Conservation (phyloP, 371 early-diverging fungal genomes). For the Mucor irregularis region DNA sequence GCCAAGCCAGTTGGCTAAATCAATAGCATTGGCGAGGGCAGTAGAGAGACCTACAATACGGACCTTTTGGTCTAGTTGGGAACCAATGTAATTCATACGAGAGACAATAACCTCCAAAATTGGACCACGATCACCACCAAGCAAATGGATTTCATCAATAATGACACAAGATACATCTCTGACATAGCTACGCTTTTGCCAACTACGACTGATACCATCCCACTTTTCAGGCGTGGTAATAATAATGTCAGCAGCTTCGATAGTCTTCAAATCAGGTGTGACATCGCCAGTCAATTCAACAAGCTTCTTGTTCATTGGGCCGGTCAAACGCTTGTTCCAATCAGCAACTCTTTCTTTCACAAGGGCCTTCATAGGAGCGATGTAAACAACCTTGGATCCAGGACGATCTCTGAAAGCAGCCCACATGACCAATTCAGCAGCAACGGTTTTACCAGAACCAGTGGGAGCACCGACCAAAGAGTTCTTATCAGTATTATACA, state of each 20-base stretch:
- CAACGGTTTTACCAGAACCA: conserved; percentile 98
- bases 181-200: conserved; percentile 88
- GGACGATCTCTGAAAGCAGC: conserved; percentile 84
- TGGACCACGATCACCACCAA: conserved; percentile 97
- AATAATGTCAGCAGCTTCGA: conserved; percentile 92
- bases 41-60: conserved; percentile 98
- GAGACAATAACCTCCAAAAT: conserved; percentile 98
- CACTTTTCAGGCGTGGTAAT: conserved; percentile 99
- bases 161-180: conserved; percentile 86
- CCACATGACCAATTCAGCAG: conserved; percentile 96
- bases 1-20: conserved; percentile 96
- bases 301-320: conserved; percentile 75
- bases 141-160: conserved; percentile 98
- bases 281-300: conserved; percentile 98
- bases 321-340: conserved; percentile 81
- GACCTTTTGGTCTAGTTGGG: conserved; percentile 67
- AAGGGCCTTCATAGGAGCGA: conserved; percentile 99
- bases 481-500: conserved; percentile 87
- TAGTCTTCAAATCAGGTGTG: conserved; percentile 85
- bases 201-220: conserved; percentile 95
- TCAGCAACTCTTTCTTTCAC: conserved; percentile 96
- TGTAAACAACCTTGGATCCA: conserved; percentile 92
- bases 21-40: conserved; percentile 96
- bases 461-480: conserved; percentile 97
- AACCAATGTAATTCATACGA: conserved; percentile 93